Conservation (phyloP, 345 rosid species). For the Syzygium aqueum region DNA sequence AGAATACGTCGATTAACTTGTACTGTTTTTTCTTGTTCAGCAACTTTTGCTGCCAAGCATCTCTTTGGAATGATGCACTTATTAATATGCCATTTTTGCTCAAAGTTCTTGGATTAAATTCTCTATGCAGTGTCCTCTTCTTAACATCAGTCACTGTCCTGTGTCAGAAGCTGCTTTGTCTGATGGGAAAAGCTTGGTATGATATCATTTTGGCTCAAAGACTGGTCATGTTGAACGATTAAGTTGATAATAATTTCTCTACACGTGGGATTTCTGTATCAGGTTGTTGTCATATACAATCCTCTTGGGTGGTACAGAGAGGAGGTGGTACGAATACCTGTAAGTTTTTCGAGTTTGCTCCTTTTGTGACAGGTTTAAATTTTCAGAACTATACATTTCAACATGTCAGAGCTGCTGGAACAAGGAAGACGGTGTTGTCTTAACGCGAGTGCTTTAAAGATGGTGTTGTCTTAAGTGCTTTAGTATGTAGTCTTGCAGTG, state of each 20-base stretch:
- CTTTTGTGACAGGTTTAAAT: conserved; percentile 31
- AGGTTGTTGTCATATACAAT: conserved; percentile 79
- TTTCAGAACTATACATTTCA: not conserved
- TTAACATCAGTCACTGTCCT: conserved; percentile 91
- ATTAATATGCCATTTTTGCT: not conserved
- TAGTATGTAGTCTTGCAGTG: not conserved
- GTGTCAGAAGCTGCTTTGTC: conserved; percentile 62
- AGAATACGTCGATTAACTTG: not conserved
- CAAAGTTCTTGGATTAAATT: conserved; percentile 14
- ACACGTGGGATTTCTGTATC: not conserved
- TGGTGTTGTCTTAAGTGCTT: not conserved
- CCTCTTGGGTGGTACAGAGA: conserved; percentile 87
- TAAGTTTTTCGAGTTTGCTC: conserved; percentile 20
- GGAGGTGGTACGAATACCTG: conserved; percentile 74
- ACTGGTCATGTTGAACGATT: not conserved
- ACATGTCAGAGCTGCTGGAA: not conserved
- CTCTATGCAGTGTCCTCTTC: conserved; percentile 75
- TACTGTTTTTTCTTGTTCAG: not conserved
- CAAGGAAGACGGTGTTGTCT: not conserved
- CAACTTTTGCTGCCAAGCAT: not conserved
- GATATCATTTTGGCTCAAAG: not conserved
- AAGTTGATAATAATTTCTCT: not conserved
- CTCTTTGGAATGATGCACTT: not conserved
- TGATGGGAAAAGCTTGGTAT: conserved; percentile 67
- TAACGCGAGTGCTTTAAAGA: not conserved